Percentiles rank a stretch among this genome's conserved stretches.
These are phyloP conservation scores for Fragilaria crotonensis DNA, from an alignment of 108 stramenopile genomes.

Conservation along the genomic window DNA sequence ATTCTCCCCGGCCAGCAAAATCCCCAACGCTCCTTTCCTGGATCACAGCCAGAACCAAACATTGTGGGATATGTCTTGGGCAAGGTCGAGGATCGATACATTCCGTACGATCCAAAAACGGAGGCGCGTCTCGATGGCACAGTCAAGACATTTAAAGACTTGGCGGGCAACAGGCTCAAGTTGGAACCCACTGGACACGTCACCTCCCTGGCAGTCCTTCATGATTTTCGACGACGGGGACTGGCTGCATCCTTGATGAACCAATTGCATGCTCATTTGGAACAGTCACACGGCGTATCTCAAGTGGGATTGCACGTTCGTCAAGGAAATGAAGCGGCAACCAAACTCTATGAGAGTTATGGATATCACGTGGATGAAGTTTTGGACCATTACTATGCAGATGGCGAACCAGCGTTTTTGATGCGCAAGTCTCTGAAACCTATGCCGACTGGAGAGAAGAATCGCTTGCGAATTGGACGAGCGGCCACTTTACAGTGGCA, in stretches of 20 bases:
- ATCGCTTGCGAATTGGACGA: too few relatives aligned
- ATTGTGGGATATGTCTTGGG: conserved; percentile 85
- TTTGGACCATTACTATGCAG: conserved; percentile 79
- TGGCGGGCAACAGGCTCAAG: too few relatives aligned
- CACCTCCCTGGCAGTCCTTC: conserved; percentile 72
- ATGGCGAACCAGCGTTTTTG: conserved; percentile 89
- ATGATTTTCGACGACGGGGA: conserved; percentile 66
- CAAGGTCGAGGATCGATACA: conserved; percentile 84
- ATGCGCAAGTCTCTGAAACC: conserved; percentile 61
- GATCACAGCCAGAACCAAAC: conserved; percentile 29
- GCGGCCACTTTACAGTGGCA: too few relatives aligned
- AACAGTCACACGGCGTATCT: conserved; percentile 31
- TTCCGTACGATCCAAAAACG: too few relatives aligned
- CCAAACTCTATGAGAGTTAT: conserved; percentile 49
- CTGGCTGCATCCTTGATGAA: conserved; percentile 62
- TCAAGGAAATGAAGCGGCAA: conserved; percentile 63
- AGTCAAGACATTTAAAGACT: too few relatives aligned
- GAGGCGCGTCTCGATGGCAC: too few relatives aligned
- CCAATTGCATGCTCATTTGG: conserved; percentile 75
- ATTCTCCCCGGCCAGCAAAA: conserved; percentile 11
- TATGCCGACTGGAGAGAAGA: too few relatives aligned
- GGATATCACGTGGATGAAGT: conserved; percentile 66
- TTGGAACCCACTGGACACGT: conserved; percentile 83
- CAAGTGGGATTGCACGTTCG: conserved; percentile 77
- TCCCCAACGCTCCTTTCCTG: neutral